Conservation (phyloP, 164 flowering plant species). For the Vitis rotundifolia region DNA sequence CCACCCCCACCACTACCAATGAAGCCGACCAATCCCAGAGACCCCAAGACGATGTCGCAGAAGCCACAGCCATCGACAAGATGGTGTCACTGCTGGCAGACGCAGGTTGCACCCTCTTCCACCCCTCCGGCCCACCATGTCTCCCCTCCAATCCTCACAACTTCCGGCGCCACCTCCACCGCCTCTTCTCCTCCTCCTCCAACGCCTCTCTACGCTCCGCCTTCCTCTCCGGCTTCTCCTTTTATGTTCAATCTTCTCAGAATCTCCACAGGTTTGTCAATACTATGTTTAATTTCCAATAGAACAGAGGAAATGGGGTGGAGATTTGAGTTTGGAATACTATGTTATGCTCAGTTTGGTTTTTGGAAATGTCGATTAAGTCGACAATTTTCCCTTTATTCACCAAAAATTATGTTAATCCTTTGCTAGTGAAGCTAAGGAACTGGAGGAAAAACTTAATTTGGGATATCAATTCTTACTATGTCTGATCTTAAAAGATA, state of each 20-base stretch:
- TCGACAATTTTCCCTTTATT: no score
- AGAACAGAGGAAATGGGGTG: no score
- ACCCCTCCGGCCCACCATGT: slow-evolving; percentile 58
- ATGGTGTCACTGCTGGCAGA: slow-evolving; percentile 64
- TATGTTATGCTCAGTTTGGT: no score
- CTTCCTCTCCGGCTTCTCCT: slow-evolving; percentile 63
- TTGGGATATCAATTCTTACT: no score
- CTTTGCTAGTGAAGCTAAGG: no score
- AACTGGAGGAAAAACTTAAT: no score
- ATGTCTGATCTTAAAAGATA: no score
- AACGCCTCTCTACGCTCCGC: slow-evolving; percentile 37
- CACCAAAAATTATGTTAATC: no score
- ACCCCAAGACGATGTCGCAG: background rate
- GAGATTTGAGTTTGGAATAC: no score
- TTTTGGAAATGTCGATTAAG: no score
- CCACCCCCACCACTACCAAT: background rate
- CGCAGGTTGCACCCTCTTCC: slow-evolving; percentile 68
- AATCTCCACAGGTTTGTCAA: slow-evolving; percentile 50
- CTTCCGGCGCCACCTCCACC: slow-evolving; percentile 55
- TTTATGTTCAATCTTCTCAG: slow-evolving; percentile 36
- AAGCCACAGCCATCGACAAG: slow-evolving; percentile 23
- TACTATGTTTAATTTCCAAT: background rate
- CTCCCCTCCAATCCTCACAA: slow-evolving; percentile 57
- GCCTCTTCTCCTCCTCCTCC: slow-evolving; percentile 35
- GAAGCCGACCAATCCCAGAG: background rate